Evolutionary conservation across 2,329 filamentous ascomycete genomes (phyloP).

Genomic region (Ascochyta lentis): DNA sequence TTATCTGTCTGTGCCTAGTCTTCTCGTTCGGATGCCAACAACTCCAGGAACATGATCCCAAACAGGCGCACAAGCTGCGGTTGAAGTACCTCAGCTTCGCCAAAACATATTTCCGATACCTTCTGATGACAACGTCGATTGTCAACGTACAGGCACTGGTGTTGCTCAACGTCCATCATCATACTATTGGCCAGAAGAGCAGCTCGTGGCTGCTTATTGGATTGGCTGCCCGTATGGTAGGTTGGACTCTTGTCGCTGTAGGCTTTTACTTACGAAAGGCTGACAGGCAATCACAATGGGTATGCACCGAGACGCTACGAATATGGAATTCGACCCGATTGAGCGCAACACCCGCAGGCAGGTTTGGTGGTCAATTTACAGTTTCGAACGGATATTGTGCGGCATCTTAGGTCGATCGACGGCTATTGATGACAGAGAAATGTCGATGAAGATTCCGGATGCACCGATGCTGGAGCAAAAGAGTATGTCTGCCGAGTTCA

Average conservation of each 20-base stretch:
- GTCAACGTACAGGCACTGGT: slow-evolving; percentile 54
- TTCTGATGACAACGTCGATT: slow-evolving; percentile 49
- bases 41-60: slow-evolving; percentile 41
- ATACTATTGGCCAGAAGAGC: slow-evolving; percentile 53
- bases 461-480: slow-evolving; percentile 26
- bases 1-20: slow-evolving; percentile 52
- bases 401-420: slow-evolving; percentile 36
- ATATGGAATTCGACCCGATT: slow-evolving; percentile 47
- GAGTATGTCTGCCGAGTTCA: slow-evolving; percentile 24
- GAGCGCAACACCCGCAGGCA: slow-evolving; percentile 35
- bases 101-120: slow-evolving; percentile 45
- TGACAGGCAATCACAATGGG: slow-evolving; percentile 51
- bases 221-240: slow-evolving; percentile 50
- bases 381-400: slow-evolving; percentile 35
- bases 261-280: background rate
- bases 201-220: slow-evolving; percentile 52
- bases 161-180: slow-evolving; percentile 52
- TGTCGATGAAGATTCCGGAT: slow-evolving; percentile 30
- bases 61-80: slow-evolving; percentile 26
- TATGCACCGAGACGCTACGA: slow-evolving; percentile 53
- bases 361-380: slow-evolving; percentile 39
- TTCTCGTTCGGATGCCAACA: slow-evolving; percentile 52
- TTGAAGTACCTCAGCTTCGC: slow-evolving; percentile 38
- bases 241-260: background rate
- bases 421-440: slow-evolving; percentile 35